Evolutionary conservation across 2,329 filamentous ascomycete genomes (phyloP).

Genomic region (Emmonsia crescens): DNA sequence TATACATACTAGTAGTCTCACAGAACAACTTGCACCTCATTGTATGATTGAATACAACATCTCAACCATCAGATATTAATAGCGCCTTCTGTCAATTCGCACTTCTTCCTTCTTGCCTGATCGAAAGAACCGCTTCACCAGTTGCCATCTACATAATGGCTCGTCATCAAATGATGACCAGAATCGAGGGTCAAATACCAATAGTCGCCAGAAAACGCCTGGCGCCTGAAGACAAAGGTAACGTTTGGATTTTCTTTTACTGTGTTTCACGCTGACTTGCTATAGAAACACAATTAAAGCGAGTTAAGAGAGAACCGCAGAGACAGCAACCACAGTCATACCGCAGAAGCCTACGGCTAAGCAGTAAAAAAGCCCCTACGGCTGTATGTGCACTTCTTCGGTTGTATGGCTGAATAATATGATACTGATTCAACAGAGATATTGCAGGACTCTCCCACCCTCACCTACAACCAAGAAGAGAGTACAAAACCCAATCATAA

Average conservation of each 20-base stretch:
- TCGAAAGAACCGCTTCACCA: not conserved
- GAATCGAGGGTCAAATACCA: not conserved
- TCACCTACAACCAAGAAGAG: not conserved
- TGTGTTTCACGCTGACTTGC: not conserved
- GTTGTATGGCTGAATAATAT: not conserved
- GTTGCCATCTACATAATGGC: not conserved
- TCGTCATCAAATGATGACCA: conserved; percentile 1
- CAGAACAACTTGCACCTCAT: too few relatives aligned
- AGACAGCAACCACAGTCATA: not conserved
- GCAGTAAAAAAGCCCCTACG: not conserved
- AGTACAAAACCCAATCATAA: conserved; percentile 1
- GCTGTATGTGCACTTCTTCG: not conserved
- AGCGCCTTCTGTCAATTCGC: not conserved
- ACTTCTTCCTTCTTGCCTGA: not conserved
- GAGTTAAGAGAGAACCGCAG: not conserved
- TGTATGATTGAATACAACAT: too few relatives aligned
- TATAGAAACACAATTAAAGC: not conserved
- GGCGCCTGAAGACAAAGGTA: conserved; percentile 1
- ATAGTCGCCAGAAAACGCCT: not conserved
- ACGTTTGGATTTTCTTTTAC: not conserved
- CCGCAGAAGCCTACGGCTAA: not conserved
- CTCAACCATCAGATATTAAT: too few relatives aligned
- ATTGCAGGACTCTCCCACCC: conserved; percentile 1
- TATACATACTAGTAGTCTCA: too few relatives aligned
- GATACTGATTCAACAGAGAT: conserved; percentile 1